Base-by-base conservation (phyloP, 202 grass and related monocot species). In the Musa balbisiana region DNA sequence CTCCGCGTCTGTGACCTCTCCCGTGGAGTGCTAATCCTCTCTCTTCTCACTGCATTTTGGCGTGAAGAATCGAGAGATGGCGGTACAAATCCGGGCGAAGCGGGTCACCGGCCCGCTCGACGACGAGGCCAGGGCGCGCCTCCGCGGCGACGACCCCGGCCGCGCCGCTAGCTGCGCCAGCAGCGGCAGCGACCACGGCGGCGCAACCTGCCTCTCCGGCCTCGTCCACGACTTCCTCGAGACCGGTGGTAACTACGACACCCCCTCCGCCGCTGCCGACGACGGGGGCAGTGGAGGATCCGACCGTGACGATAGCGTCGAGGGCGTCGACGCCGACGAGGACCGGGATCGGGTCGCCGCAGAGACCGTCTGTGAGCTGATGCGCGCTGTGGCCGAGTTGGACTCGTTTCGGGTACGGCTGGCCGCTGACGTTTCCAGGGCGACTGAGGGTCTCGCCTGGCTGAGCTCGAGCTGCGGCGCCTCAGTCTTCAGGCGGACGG, bases 201-300 rank as follows among this genome's bases (percentile, higher is more conserved):
- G 87, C 14, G 82, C 87, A 49, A 83, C 87, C 0, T 96, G 90
- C 80, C 85, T 92, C 51, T 92, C 87, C 29, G 87, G 49, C 49
- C 90, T 96, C 51, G 90, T 96, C 21, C 89, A 88, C 82, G 89
- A 79, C 6, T 92, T 92, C 71, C 92, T 96, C 22, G 87, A 90
- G 81, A 87, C 82, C 11, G 71, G 67, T 67, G 67, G 12, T 12
- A 49, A 17, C 75, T 13, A 3, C 13, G 22, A 16, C 22, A 2
- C 62, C 8, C 29, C 17, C 67, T 49, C 33, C 17, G 15, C 16
- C 56, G 79, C 16, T 21, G 74, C 8, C 17, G 84, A 82, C 4
- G 81, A 86, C 8, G 84, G 73, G 0, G 78, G 56, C 0, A 20
- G 65, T 0, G 73, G 77, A 0, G 59, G 27, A 52, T 14, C 50